Percentiles rank a stretch among this genome's conserved stretches.
These are phyloP conservation scores for Tuber magnatum DNA, from an alignment of 495 filamentous ascomycete species.

Conservation along the genomic window DNA sequence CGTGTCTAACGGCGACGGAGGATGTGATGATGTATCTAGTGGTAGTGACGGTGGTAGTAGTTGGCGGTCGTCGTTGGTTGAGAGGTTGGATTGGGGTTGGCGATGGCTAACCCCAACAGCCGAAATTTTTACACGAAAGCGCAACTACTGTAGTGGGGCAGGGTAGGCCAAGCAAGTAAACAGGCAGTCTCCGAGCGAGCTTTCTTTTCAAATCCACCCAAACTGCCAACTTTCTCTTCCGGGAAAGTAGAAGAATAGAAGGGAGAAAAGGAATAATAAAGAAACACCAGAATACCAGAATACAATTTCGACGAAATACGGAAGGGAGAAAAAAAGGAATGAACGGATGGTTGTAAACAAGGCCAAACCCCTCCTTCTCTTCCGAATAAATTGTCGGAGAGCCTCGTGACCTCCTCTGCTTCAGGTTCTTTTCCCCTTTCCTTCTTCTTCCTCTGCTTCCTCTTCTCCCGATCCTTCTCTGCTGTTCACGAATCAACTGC, in stretches of 20 bases:
- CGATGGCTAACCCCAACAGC: conserved; percentile 32
- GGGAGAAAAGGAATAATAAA: not conserved
- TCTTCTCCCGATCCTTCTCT: not conserved
- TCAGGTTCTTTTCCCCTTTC: not conserved
- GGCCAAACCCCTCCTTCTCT: not conserved
- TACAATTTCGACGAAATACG: conserved; percentile 9
- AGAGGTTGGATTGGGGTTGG: conserved; percentile 35
- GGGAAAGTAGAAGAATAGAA: not conserved
- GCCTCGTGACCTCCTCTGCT: not conserved
- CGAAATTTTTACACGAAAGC: conserved; percentile 36
- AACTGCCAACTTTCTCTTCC: not conserved
- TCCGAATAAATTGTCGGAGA: not conserved
- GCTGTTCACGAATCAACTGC: not conserved
- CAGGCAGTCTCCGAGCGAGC: not conserved
- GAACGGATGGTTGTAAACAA: conserved; percentile 1
- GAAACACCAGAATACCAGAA: conserved; percentile 10
- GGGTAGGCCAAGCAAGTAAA: conserved; percentile 20
- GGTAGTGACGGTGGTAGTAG: not conserved
- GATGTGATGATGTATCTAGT: conserved; percentile 2
- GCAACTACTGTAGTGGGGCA: conserved; percentile 31
- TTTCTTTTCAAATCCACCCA: not conserved
- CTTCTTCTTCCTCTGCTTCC: not conserved
- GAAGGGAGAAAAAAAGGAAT: conserved; percentile 3
- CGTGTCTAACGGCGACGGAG: conserved; percentile 1
- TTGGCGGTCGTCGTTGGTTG: conserved; percentile 24